Conservation (phyloP, 192 early-diverging fungal species). For the Thamnidium elegans region DNA sequence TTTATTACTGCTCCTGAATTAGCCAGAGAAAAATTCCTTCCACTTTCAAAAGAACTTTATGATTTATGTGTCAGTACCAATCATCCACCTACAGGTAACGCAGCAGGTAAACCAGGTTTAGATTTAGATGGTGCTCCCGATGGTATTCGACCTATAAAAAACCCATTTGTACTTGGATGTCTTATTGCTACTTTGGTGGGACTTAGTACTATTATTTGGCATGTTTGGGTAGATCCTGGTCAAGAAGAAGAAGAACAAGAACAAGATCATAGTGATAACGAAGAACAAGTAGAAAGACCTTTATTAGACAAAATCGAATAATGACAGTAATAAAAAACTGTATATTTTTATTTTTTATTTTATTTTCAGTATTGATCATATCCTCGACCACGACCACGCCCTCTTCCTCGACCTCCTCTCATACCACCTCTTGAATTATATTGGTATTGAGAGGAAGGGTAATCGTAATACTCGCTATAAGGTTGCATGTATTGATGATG, state of each 20-base stretch:
- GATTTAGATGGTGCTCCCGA: conserved; percentile 57
- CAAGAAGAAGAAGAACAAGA: background rate
- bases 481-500: background rate
- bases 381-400: conserved; percentile 13
- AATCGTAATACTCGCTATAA: too few relatives aligned
- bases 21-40: conserved; percentile 40
- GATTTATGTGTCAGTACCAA: conserved; percentile 62
- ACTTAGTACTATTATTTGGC: conserved; percentile 74
- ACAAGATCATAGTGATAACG: too few relatives aligned
- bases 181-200: conserved; percentile 75
- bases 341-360: too few relatives aligned
- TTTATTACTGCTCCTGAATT: conserved; percentile 70
- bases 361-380: too few relatives aligned
- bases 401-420: background rate
- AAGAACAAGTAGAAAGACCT: too few relatives aligned
- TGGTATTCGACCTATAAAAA: conserved; percentile 49
- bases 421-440: background rate
- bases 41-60: conserved; percentile 50
- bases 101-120: conserved; percentile 65
- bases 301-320: too few relatives aligned
- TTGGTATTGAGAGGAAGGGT: background rate
- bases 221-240: conserved; percentile 38
- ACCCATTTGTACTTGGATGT: conserved; percentile 65
- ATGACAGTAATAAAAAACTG: too few relatives aligned
- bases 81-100: conserved; percentile 65